These are phyloP conservation scores for Wickerhamiella spandovensis DNA, from an alignment of 805 yeast species.

Conservation along the genomic window DNA sequence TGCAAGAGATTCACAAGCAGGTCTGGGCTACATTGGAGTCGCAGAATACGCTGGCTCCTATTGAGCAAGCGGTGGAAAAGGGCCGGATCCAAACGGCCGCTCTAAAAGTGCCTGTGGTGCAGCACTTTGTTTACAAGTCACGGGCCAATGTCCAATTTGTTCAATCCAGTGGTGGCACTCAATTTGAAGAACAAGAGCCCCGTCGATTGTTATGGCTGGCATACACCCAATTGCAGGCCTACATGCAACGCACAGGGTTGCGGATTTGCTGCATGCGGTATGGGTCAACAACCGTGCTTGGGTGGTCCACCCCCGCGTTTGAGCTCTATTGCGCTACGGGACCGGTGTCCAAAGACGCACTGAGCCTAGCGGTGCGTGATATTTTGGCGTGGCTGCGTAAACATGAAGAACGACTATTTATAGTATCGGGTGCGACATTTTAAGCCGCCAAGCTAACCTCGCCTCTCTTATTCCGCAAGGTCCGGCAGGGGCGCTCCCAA, in stretches of 20 bases:
- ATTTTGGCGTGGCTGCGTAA: constrained; percentile 66
- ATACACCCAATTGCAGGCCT: constrained; percentile 28
- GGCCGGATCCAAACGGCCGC: constrained; percentile 36
- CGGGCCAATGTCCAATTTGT: constrained; percentile 54
- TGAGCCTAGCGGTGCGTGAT: constrained; percentile 47
- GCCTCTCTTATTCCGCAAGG: background rate
- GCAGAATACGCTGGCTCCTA: constrained; percentile 27
- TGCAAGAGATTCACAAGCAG: constrained; percentile 46
- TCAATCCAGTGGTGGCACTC: constrained; percentile 31
- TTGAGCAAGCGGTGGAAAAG: constrained; percentile 26
- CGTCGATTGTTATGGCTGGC: constrained; percentile 8
- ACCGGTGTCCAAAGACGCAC: constrained; percentile 39
- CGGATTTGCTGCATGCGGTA: constrained; percentile 18
- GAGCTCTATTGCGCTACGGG: constrained; percentile 53
- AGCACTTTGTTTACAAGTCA: constrained; percentile 73
- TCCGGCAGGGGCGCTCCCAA: no score
- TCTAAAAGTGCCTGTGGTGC: constrained; percentile 42
- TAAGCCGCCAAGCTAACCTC: constrained; percentile 15
- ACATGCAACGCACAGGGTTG: constrained; percentile 19
- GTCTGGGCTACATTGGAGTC: constrained; percentile 33
- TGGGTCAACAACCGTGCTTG: constrained; percentile 24
- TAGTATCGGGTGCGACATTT: constrained; percentile 59
- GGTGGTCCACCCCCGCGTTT: constrained; percentile 45
- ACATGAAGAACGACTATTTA: constrained; percentile 57
- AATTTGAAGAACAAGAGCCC: background rate